phyloP scores from a whole-genome alignment of 768 basidiomycete genomes.

The Arthromyces matolae region DNA sequence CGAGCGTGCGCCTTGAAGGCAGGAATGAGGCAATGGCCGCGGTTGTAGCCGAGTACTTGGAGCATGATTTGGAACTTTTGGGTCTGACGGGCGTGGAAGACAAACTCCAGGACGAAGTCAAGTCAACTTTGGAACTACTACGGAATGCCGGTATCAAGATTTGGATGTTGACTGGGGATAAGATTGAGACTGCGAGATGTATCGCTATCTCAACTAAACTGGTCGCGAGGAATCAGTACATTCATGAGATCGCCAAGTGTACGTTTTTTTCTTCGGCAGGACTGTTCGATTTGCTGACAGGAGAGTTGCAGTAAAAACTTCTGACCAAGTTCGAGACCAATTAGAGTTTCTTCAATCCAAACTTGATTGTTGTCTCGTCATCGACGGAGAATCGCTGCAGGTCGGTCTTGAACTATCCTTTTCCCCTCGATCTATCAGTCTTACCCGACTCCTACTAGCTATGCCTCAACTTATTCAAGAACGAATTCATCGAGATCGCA shows the following conservation, averaged over 20 bases:
- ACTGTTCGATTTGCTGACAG: not conserved
- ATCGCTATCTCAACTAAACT: constrained; percentile 97
- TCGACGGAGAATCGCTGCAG: constrained; percentile 95
- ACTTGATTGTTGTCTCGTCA: constrained; percentile 95
- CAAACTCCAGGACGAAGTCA: constrained; percentile 96
- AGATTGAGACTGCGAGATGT: constrained; percentile 97
- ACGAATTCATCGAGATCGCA: constrained; percentile 93
- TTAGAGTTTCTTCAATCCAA: constrained; percentile 94
- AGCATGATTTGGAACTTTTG: constrained; percentile 86
- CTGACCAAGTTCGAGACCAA: constrained; percentile 79
- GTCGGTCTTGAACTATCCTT: constrained; percentile 34
- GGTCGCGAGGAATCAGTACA: constrained; percentile 94
- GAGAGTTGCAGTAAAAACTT: constrained; percentile 66
- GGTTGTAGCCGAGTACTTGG: constrained; percentile 74
- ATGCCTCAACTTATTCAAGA: constrained; percentile 84
- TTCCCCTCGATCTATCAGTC: not conserved
- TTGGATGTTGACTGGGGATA: constrained; percentile 99
- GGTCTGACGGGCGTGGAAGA: constrained; percentile 99
- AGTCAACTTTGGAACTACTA: constrained; percentile 85
- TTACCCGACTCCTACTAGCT: constrained; percentile 46
- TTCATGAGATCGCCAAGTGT: constrained; percentile 95
- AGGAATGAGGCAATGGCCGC: constrained; percentile 76
- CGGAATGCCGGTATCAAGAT: constrained; percentile 97
- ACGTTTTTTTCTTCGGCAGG: constrained; percentile 21
- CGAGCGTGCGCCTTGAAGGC: constrained; percentile 74